A percentile compares a stretch with the other conserved stretches of the same genome.
phyloP scores from a whole-genome alignment of 164 flowering plant species.

The Aristolochia fimbriata region DNA sequence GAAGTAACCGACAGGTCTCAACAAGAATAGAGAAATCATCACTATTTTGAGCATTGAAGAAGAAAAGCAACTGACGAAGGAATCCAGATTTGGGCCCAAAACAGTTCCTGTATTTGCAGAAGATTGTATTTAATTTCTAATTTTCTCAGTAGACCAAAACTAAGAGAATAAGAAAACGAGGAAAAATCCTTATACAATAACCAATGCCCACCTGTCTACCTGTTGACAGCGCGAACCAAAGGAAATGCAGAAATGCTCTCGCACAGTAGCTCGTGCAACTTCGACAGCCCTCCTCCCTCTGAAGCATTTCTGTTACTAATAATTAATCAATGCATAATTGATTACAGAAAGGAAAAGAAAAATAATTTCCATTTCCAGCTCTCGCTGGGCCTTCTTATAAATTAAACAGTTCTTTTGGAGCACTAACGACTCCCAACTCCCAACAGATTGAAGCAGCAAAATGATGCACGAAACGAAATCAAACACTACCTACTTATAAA shows the following conservation, averaged over 20 bases:
- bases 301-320: slow-evolving; percentile 73
- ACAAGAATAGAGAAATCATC: slow-evolving; percentile 60
- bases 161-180: neutral
- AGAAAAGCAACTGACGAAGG: slow-evolving; percentile 66
- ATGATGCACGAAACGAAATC: no score
- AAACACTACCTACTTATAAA: no score
- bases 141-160: neutral
- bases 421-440: no score
- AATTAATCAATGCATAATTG: slow-evolving; percentile 6
- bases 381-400: no score
- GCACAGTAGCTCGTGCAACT: slow-evolving; percentile 44
- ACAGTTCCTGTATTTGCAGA: slow-evolving; percentile 37
- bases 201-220: slow-evolving; percentile 53
- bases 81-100: slow-evolving; percentile 72
- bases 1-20: slow-evolving; percentile 62
- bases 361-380: no score
- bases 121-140: neutral
- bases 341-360: no score
- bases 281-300: slow-evolving; percentile 75
- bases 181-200: neutral
- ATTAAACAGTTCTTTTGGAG: no score
- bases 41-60: slow-evolving; percentile 51
- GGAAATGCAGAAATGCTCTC: slow-evolving; percentile 48
- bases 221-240: slow-evolving; percentile 62
- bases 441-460: no score